Percentiles rank a stretch among this genome's conserved stretches.
These are phyloP conservation scores for Flaveria linearis DNA, from an alignment of 129 eudicot genomes.

Conservation along the genomic window DNA sequence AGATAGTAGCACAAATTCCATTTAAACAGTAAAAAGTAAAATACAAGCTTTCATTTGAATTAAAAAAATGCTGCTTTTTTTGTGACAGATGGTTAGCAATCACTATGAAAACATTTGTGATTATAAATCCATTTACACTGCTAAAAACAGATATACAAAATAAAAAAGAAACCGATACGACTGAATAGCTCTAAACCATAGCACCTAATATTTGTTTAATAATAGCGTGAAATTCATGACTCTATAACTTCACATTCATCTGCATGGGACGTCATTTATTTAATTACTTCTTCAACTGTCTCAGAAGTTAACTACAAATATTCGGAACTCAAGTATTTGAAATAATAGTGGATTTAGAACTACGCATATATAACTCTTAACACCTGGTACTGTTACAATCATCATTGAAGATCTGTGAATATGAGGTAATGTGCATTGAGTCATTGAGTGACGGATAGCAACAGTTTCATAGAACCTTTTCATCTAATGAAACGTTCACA, in stretches of 20 bases:
- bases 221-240: slow-evolving; percentile 2
- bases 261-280: slow-evolving; percentile 3
- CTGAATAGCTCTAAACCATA: neutral
- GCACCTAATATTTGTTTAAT: neutral
- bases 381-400: too few relatives aligned
- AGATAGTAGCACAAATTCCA: slow-evolving; percentile 8
- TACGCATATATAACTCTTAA: too few relatives aligned
- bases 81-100: neutral
- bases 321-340: too few relatives aligned
- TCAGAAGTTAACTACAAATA: neutral
- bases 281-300: neutral
- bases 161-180: neutral
- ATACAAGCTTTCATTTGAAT: neutral
- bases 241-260: slow-evolving; percentile 7
- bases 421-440: neutral
- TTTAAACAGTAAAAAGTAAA: neutral
- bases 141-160: neutral
- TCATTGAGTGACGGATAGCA: neutral
- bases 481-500: slow-evolving; percentile 2
- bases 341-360: too few relatives aligned
- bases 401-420: neutral
- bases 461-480: neutral
- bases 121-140: neutral
- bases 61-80: neutral
- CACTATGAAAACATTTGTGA: neutral